A percentile compares a stretch with the other conserved stretches of the same genome.
Evolutionary conservation across 257 asterid genomes (phyloP).

Genomic region (Apocynum venetum): DNA sequence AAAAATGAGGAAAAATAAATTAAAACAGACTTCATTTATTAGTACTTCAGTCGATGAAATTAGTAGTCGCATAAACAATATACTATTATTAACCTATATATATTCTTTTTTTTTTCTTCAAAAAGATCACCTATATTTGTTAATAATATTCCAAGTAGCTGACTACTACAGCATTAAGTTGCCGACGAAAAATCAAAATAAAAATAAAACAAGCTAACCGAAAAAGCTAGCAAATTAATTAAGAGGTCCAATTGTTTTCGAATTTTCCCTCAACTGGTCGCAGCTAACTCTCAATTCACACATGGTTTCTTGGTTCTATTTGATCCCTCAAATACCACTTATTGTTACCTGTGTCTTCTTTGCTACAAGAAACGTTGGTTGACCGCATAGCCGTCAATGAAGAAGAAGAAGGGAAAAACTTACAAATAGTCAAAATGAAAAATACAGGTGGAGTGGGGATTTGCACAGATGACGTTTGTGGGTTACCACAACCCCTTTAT

Average conservation of each 20-base stretch:
- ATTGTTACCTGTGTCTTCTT: background rate
- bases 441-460: constrained; percentile 39
- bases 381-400: constrained; percentile 40
- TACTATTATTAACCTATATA: no score
- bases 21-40: no score
- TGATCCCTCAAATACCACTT: no score
- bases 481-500: background rate
- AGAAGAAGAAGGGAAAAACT: background rate
- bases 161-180: background rate
- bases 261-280: background rate
- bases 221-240: background rate
- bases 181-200: no score
- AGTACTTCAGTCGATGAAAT: no score
- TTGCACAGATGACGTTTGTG: constrained; percentile 5
- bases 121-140: no score
- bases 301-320: background rate
- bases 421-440: background rate
- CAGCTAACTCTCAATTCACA: background rate
- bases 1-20: no score
- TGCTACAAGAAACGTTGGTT: constrained; percentile 34
- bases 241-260: background rate
- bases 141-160: background rate
- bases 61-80: no score
- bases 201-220: background rate
- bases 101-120: no score